These are phyloP conservation scores for Solanum appendiculatum DNA, from an alignment of 257 asterid genomes.

Conservation along the genomic window DNA sequence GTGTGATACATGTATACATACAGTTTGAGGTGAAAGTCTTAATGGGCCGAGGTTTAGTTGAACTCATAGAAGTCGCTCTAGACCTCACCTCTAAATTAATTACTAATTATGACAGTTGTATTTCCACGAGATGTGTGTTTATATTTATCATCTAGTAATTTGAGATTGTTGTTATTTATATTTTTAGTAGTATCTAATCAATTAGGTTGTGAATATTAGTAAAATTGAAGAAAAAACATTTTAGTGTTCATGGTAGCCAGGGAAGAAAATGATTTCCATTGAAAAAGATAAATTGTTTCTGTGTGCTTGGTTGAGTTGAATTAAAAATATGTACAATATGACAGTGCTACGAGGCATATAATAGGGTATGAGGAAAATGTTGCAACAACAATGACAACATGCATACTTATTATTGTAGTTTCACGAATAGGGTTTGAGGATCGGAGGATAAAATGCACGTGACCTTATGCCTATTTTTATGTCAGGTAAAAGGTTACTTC, in stretches of 20 bases:
- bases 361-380: not conserved
- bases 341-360: not conserved
- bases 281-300: not conserved
- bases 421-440: fast-evolving
- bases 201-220: not conserved
- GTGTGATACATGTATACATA: not conserved
- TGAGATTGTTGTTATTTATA: not conserved
- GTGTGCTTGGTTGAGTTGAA: not conserved
- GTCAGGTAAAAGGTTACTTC: fast-evolving
- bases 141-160: not conserved
- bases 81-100: not conserved
- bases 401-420: not conserved
- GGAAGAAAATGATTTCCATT: not conserved
- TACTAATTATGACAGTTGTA: not conserved
- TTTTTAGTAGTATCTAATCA: not conserved
- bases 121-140: not conserved
- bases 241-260: not conserved
- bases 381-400: not conserved
- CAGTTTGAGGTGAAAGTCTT: not conserved
- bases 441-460: not conserved
- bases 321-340: not conserved
- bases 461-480: not conserved
- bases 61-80: not conserved
- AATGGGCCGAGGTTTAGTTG: not conserved
- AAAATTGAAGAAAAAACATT: not conserved